These are phyloP conservation scores for Pterocarpus macrocarpus DNA, from an alignment of 306 rosid genomes.

Conservation along the genomic window DNA sequence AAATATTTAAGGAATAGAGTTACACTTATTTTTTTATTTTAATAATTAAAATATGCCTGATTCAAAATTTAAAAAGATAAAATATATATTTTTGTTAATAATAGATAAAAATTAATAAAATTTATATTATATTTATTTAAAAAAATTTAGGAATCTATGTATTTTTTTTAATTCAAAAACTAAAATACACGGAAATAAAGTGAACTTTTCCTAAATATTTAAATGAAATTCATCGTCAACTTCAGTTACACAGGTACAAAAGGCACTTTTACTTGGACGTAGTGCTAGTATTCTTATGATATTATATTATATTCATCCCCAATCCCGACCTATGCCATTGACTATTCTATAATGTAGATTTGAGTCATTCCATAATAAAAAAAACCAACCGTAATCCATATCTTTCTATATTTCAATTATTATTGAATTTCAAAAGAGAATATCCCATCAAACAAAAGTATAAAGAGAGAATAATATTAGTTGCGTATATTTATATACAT, in stretches of 20 bases:
- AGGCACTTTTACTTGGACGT: not conserved
- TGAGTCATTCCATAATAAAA: not conserved
- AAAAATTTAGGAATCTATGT: no score
- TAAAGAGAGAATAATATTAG: not conserved
- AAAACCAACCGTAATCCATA: not conserved
- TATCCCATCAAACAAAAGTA: not conserved
- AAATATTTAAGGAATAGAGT: no score
- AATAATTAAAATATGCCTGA: no score
- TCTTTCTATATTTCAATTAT: not conserved
- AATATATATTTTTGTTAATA: no score
- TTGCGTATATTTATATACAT: no score
- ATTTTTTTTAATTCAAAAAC: no score
- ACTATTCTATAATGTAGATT: not conserved
- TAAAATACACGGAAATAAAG: no score
- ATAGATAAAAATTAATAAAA: no score
- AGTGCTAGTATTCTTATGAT: not conserved
- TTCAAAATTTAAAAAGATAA: no score
- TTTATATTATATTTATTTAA: no score
- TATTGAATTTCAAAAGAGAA: not conserved
- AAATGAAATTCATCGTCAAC: not conserved
- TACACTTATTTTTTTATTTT: no score
- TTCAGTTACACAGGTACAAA: not conserved
- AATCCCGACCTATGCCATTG: not conserved
- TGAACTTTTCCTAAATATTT: not conserved
- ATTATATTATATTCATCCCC: slow-evolving; percentile 16